phyloP scores from a whole-genome alignment of 2,329 filamentous ascomycete species.

The Aurifilum marmelostoma region DNA sequence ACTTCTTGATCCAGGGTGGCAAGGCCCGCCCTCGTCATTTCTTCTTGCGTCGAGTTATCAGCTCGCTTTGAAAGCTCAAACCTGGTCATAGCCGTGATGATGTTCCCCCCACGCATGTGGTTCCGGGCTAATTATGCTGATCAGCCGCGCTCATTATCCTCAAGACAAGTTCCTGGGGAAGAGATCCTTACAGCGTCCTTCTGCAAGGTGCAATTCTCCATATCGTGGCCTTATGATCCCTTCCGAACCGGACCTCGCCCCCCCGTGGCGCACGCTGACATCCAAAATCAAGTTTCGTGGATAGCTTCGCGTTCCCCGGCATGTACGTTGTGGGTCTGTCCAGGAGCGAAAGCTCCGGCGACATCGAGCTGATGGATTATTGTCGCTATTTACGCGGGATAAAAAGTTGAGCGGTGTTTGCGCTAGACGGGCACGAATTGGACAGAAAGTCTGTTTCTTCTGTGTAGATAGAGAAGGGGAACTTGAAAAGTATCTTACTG shows the following conservation, averaged over 20 bases:
- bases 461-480: neutral
- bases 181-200: neutral
- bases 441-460: neutral
- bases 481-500: neutral
- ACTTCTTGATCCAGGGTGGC: neutral
- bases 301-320: neutral
- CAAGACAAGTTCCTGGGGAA: neutral
- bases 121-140: neutral
- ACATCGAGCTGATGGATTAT: neutral
- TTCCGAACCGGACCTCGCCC: neutral
- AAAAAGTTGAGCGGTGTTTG: neutral
- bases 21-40: neutral
- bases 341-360: slow-evolving; percentile 6
- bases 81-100: neutral
- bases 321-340: neutral
- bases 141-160: neutral
- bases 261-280: neutral
- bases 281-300: neutral
- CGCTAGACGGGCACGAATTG: neutral
- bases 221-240: neutral
- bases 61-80: neutral
- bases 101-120: neutral
- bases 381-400: neutral
- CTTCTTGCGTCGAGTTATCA: neutral
- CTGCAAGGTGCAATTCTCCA: neutral